phyloP scores from a whole-genome alignment of 176 grass and related monocot genomes.

The Tillandsia fasciculata region DNA sequence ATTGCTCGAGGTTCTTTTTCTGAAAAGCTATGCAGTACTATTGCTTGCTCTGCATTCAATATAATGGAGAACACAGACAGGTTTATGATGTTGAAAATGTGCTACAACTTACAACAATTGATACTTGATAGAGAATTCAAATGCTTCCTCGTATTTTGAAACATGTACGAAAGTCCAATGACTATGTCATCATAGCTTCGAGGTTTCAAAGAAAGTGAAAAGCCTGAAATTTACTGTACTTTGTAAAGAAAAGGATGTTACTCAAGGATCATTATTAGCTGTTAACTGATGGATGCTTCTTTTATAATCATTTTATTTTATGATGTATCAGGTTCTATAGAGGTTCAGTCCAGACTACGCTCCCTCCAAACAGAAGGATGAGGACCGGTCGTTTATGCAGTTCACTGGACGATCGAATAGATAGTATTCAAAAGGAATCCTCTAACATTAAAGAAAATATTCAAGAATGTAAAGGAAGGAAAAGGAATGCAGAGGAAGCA shows the following conservation, averaged over 20 bases:
- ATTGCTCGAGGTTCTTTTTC: no score
- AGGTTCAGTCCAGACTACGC: constrained; percentile 60
- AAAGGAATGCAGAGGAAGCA: constrained; percentile 21
- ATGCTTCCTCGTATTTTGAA: no score
- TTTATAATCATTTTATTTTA: constrained; percentile 11
- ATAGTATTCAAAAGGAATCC: constrained; percentile 37
- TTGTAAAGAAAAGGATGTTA: neutral
- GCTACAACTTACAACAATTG: no score
- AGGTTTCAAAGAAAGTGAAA: no score
- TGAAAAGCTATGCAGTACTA: no score
- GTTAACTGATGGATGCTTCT: neutral
- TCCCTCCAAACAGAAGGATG: constrained; percentile 40
- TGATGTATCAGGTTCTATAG: constrained; percentile 46
- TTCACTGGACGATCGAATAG: constrained; percentile 55
- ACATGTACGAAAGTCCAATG: no score
- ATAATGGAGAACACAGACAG: no score
- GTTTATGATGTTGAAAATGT: no score
- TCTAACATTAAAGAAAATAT: constrained; percentile 31
- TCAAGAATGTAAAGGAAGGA: constrained; percentile 23
- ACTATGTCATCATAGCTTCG: no score
- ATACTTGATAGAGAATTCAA: no score
- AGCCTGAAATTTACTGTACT: no score
- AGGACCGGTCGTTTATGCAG: constrained; percentile 56
- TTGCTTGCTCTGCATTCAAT: no score
- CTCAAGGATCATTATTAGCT: neutral